Base-by-base conservation (phyloP, 179 eudicot genomes). In the Silene vulgaris region DNA sequence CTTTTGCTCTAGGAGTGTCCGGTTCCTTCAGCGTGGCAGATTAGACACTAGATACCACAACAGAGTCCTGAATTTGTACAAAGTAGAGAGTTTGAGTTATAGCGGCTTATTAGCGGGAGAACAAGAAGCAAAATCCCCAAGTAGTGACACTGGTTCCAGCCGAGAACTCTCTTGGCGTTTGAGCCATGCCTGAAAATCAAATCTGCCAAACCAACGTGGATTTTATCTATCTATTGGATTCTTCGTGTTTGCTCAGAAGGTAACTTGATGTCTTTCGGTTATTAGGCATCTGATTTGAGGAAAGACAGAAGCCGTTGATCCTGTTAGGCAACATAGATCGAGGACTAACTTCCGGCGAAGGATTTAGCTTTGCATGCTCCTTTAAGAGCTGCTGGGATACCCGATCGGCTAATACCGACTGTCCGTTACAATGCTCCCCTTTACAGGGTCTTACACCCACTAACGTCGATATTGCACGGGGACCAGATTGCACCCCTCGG, bases 361-460 rank as follows among this genome's bases (percentile, higher is more conserved):
- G 84, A 72, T 82, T 87, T 75, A 75, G 84, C 83, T 88, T 89
- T 61, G 84, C 85, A 40, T 87, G 88, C 83, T 89, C 91, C 84
- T 85, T 85, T 66, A 87, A 65, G 19, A 89, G 88, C 85, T 89
- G 97, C 84, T 87, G 95, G 60, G 91, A 86, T 32, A 90, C 98
- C 29, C 89, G 86, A 82, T 88, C 91, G 74, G 90, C 93, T 82
- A 88, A 86, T 32, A 85, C 81, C 8, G 86, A 84, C 74, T 84
- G 97, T 62, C 90, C 88, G 69, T 90, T 86, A 68, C 81, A 79
- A 23, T 48, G 65, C 77, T 86, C 86, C 63, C 82, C 81, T 40
- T 84, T 81, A 63, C 71, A 69, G 28, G 82, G 80, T 63, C 85
- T 76, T 70, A 83, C 85, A 60, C 81, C 77, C 56, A 78, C 81